These are phyloP conservation scores for Lactifluus volemus DNA, from an alignment of 768 basidiomycete genomes.

Conservation along the genomic window DNA sequence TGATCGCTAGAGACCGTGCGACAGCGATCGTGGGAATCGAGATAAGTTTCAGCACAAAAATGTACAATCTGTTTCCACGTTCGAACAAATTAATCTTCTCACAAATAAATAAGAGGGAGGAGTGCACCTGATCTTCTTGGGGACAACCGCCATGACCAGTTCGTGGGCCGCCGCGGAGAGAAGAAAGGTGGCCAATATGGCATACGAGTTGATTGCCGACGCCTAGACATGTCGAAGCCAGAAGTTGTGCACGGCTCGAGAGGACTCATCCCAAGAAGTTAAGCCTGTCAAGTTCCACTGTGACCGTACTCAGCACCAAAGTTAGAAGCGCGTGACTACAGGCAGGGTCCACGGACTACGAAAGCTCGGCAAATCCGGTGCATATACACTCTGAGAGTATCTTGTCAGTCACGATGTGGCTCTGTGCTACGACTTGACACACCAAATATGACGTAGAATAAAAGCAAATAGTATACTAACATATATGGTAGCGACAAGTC, in stretches of 20 bases:
- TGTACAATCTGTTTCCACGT: slow-evolving; percentile 53
- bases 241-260: slow-evolving; percentile 90
- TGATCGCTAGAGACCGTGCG: slow-evolving; percentile 55
- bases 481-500: slow-evolving; percentile 91
- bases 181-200: slow-evolving; percentile 89
- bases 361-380: slow-evolving; percentile 90
- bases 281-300: slow-evolving; percentile 99
- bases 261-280: slow-evolving; percentile 93
- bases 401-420: slow-evolving; percentile 4
- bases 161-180: slow-evolving; percentile 88
- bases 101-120: background rate
- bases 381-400: slow-evolving; percentile 77
- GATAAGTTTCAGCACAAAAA: slow-evolving; percentile 71
- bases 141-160: slow-evolving; percentile 93
- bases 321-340: background rate
- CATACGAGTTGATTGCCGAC: slow-evolving; percentile 69
- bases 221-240: slow-evolving; percentile 94
- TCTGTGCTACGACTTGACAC: slow-evolving; percentile 18
- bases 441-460: slow-evolving; percentile 85
- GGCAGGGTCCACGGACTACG: slow-evolving; percentile 46
- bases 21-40: slow-evolving; percentile 88
- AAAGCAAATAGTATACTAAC: slow-evolving; percentile 71
- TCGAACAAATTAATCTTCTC: background rate
- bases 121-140: slow-evolving; percentile 79
- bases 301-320: background rate